Conservation (phyloP, 2,329 filamentous ascomycete species). For the Proliferodiscus dingleyae region DNA sequence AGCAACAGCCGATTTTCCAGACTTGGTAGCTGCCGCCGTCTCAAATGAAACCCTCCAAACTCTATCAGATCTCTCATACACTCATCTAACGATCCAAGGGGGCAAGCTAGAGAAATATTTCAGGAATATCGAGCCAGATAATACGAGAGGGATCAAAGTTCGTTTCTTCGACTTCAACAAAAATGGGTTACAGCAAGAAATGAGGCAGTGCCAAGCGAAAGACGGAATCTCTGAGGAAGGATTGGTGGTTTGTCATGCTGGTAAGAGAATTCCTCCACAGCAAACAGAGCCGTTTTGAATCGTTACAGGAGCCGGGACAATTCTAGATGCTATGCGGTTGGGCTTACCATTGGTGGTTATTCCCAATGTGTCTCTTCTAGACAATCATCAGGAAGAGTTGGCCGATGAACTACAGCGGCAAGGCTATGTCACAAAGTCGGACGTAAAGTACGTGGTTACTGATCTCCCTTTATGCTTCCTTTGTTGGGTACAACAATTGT, state of each 20-base stretch:
- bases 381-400: conserved; percentile 89
- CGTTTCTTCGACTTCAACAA: conserved; percentile 62
- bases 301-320: conserved; percentile 75
- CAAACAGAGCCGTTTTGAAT: not conserved
- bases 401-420: conserved; percentile 69
- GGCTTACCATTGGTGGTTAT: conserved; percentile 80
- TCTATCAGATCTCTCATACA: conserved; percentile 58
- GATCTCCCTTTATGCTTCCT: too few species aligned
- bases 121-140: conserved; percentile 20
- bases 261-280: conserved; percentile 42
- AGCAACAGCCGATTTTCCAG: conserved; percentile 78
- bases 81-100: conserved; percentile 73
- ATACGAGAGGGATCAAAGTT: conserved; percentile 42
- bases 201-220: conserved; percentile 43
- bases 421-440: conserved; percentile 60
- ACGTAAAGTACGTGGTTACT: conserved; percentile 17
- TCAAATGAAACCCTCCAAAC: conserved; percentile 55
- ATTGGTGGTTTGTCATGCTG: conserved; percentile 83
- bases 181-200: conserved; percentile 46
- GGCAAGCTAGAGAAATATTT: conserved; percentile 63
- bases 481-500: too few species aligned
- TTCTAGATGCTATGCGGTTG: conserved; percentile 74
- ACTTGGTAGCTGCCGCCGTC: conserved; percentile 64
- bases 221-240: conserved; percentile 53
- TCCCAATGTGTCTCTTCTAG: conserved; percentile 73